phyloP scores from a whole-genome alignment of 1,284 basidiomycete species.

The Omphalotus olearius region DNA sequence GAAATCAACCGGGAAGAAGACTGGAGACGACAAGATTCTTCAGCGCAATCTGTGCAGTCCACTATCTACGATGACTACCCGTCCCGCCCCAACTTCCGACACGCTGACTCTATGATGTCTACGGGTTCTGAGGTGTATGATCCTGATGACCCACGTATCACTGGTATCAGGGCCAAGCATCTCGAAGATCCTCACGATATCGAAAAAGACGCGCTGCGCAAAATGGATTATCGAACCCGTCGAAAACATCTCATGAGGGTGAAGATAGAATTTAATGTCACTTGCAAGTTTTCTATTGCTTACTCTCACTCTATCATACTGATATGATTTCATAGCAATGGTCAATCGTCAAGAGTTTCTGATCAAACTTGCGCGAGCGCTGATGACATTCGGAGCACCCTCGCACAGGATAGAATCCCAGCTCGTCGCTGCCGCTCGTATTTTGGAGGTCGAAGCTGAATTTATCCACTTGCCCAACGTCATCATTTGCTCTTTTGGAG shows the following conservation, averaged over 20 bases:
- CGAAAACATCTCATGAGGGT: constrained; percentile 58
- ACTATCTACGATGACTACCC: constrained; percentile 17
- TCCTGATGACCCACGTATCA: constrained; percentile 50
- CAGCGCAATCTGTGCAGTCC: constrained; percentile 1
- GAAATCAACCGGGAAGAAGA: constrained; percentile 22
- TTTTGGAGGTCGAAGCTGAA: constrained; percentile 80
- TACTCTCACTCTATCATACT: neutral
- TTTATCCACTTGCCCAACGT: constrained; percentile 79
- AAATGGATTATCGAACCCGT: constrained; percentile 62
- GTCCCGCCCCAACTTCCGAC: constrained; percentile 17
- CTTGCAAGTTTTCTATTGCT: constrained; percentile 39
- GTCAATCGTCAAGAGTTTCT: constrained; percentile 74
- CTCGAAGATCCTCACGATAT: constrained; percentile 57
- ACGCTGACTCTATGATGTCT: constrained; percentile 23
- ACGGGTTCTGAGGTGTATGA: constrained; percentile 44
- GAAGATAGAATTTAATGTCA: constrained; percentile 67
- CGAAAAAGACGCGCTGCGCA: constrained; percentile 49
- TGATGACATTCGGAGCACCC: constrained; percentile 83
- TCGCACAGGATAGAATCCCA: constrained; percentile 86
- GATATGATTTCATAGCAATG: constrained; percentile 42
- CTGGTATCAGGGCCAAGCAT: constrained; percentile 36
- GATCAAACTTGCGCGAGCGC: constrained; percentile 73
- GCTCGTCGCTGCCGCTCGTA: constrained; percentile 73
- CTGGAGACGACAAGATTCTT: constrained; percentile 5
- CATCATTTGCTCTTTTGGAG: constrained; percentile 81